A percentile compares a stretch with the other conserved stretches of the same genome.
Evolutionary conservation across 129 eudicot genomes (phyloP).

Genomic region (Ambrosia artemisiifolia): DNA sequence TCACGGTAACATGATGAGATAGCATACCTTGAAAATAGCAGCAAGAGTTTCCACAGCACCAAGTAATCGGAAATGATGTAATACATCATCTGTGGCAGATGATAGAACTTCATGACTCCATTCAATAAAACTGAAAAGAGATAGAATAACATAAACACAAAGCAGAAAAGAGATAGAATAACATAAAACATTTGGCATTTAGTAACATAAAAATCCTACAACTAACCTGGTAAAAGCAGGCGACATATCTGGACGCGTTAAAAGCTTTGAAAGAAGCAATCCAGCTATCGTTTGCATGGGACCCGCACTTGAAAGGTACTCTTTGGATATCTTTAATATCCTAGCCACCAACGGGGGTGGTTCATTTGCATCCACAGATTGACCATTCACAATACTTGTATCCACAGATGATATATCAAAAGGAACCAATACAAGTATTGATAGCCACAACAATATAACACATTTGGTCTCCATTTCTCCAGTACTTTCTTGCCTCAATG

Average conservation of each 20-base stretch:
- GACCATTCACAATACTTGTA: conserved; percentile 60
- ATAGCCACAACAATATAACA: conserved; percentile 82
- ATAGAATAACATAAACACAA: conserved; percentile 13
- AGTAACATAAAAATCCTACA: neutral
- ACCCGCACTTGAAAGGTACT: conserved; percentile 81
- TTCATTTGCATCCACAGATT: conserved; percentile 42
- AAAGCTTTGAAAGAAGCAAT: conserved; percentile 77
- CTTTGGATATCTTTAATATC: conserved; percentile 69
- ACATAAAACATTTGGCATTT: conserved; percentile 1
- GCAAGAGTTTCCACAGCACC: conserved; percentile 82
- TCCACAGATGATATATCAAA: conserved; percentile 95
- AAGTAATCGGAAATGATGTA: conserved; percentile 73
- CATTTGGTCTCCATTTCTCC: conserved; percentile 99
- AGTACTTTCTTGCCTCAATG: conserved; percentile 87
- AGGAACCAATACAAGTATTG: conserved; percentile 86
- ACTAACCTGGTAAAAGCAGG: conserved; percentile 79
- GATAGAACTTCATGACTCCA: conserved; percentile 88
- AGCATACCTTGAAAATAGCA: conserved; percentile 84
- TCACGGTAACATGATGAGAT: conserved; percentile 12
- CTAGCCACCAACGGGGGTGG: conserved; percentile 78
- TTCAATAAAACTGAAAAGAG: conserved; percentile 64
- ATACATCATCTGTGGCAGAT: conserved; percentile 48
- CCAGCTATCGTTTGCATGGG: conserved; percentile 96
- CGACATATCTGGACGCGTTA: conserved; percentile 94
- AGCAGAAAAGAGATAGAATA: conserved; percentile 9